Evolutionary conservation across 148 eudicot species (phyloP).

Genomic region (Camellia lanceoleosa): DNA sequence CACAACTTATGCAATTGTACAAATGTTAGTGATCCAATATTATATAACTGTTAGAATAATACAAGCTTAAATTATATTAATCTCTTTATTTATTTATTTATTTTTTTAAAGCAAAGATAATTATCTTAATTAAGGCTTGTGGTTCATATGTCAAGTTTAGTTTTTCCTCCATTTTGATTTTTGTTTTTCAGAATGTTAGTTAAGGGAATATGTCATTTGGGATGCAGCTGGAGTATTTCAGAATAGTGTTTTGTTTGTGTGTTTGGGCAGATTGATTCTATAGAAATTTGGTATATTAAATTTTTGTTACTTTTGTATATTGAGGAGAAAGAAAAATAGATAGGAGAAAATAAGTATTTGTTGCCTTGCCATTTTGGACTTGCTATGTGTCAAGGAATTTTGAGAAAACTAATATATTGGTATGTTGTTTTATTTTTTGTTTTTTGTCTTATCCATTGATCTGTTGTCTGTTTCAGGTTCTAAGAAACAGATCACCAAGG

Average conservation of each 20-base stretch:
- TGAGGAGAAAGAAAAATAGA: background rate
- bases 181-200: background rate
- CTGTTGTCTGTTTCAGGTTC: conserved; percentile 47
- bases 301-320: background rate
- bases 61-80: too few relatives aligned
- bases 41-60: too few relatives aligned
- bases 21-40: too few relatives aligned
- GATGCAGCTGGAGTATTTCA: background rate
- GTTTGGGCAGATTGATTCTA: background rate
- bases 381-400: background rate
- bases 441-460: background rate
- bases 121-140: background rate
- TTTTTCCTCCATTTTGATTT: background rate
- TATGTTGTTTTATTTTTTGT: background rate
- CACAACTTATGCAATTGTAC: background rate
- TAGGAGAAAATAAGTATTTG: background rate
- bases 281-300: too few relatives aligned
- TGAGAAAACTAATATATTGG: background rate
- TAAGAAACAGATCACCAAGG: conserved; percentile 50
- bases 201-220: background rate
- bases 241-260: background rate
- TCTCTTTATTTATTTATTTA: too few relatives aligned
- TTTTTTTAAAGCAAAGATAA: background rate
- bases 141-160: background rate
- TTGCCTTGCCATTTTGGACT: background rate